Percentiles rank a stretch among this genome's conserved stretches.
phyloP scores from a whole-genome alignment of 1,139 yeast genomes.

The Taphrina communis region DNA sequence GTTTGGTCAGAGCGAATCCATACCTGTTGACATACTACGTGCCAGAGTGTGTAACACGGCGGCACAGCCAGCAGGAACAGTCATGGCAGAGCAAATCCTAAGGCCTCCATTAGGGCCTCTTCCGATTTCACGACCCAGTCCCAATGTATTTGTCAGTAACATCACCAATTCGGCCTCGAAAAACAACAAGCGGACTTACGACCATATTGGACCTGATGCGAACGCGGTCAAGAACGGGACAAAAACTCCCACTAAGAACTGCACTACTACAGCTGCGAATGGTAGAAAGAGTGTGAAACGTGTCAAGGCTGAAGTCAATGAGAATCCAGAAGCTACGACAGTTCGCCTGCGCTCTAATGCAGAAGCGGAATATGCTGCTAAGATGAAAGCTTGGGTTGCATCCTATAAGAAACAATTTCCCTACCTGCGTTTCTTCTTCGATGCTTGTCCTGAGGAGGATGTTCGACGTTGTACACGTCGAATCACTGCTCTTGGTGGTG shows the following conservation, averaged over 20 bases:
- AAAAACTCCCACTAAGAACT: constrained; percentile 15
- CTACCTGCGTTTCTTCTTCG: constrained; percentile 78
- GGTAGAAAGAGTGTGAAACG: constrained; percentile 25
- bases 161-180: constrained; percentile 1
- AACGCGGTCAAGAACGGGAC: background rate
- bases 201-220: background rate
- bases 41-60: background rate
- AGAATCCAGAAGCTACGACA: constrained; percentile 9
- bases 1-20: too few species aligned
- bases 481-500: constrained; percentile 51
- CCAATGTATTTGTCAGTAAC: background rate
- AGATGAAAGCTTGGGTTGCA: constrained; percentile 64
- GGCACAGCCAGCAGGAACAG: background rate
- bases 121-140: constrained; percentile 8
- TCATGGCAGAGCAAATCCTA: constrained; percentile 20
- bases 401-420: constrained; percentile 82
- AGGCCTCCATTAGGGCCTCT: constrained; percentile 11
- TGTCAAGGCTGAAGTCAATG: constrained; percentile 16
- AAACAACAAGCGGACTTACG: constrained; percentile 1
- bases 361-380: constrained; percentile 18
- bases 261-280: constrained; percentile 12
- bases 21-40: too few species aligned
- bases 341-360: constrained; percentile 16
- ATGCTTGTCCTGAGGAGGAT: constrained; percentile 61
- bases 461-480: constrained; percentile 51